These are phyloP conservation scores for Macrophomina phaseolina DNA, from an alignment of 2,329 filamentous ascomycete genomes.

Conservation along the genomic window DNA sequence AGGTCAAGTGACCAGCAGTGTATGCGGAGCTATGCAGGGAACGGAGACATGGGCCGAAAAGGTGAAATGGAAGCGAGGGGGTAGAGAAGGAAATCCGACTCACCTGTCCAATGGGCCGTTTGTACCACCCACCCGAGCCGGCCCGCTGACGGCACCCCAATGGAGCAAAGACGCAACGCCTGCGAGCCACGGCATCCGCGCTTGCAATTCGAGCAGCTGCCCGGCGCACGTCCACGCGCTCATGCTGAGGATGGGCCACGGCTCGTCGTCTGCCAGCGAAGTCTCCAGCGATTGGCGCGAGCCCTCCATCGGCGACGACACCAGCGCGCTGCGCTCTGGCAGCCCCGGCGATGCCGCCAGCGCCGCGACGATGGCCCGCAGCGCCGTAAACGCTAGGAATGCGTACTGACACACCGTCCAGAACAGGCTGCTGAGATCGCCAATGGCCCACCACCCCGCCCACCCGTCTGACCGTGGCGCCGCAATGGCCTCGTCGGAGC, in stretches of 20 bases:
- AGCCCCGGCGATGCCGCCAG: conserved; percentile 71
- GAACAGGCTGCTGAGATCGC: conserved; percentile 45
- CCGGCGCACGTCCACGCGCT: conserved; percentile 76
- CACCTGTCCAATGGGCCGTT: conserved; percentile 90
- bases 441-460: conserved; percentile 9
- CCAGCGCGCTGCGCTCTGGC: conserved; percentile 57
- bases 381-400: conserved; percentile 60
- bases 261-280: conserved; percentile 31
- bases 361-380: conserved; percentile 70
- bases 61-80: conserved; percentile 30
- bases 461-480: conserved; percentile 28
- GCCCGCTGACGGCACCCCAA: conserved; percentile 73
- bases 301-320: conserved; percentile 39
- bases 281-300: conserved; percentile 39
- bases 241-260: conserved; percentile 74
- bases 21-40: conserved; percentile 56
- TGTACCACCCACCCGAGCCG: conserved; percentile 74
- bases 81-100: conserved; percentile 53
- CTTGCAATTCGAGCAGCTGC: conserved; percentile 73
- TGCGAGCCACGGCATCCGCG: conserved; percentile 89
- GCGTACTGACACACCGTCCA: conserved; percentile 61
- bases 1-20: conserved; percentile 66
- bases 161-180: conserved; percentile 78
- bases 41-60: conserved; percentile 41
- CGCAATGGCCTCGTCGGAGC: conserved; percentile 33